Evolutionary conservation across 2,329 filamentous ascomycete genomes (phyloP).

Genomic region (Exophiala xenobiotica): DNA sequence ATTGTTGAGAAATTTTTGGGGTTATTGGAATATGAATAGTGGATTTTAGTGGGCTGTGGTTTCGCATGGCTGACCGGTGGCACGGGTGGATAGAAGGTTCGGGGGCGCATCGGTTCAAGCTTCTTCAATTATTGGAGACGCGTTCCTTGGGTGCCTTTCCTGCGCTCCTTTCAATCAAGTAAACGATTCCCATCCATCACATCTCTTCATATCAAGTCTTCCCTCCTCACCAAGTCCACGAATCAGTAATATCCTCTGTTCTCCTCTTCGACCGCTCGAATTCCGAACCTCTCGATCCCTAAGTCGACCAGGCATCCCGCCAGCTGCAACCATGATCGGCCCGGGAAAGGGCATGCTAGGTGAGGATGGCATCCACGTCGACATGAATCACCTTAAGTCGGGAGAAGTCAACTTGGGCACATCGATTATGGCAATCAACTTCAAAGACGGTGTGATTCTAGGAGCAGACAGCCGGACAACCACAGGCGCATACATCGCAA

Average conservation of each 20-base stretch:
- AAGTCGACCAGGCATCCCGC: not conserved
- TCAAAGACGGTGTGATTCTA: constrained; percentile 96
- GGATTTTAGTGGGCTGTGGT: too few species aligned
- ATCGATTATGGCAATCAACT: constrained; percentile 99
- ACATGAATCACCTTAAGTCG: constrained; percentile 98
- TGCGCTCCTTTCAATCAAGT: not conserved
- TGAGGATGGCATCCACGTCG: constrained; percentile 93
- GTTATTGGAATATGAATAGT: too few species aligned
- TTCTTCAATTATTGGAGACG: constrained; percentile 7
- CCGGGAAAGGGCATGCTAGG: constrained; percentile 46
- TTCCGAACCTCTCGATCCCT: too few species aligned
- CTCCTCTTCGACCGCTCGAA: too few species aligned
- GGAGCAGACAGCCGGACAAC: constrained; percentile 96
- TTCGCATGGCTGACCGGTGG: too few species aligned
- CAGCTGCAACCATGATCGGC: constrained; percentile 38
- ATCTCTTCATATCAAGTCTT: not conserved
- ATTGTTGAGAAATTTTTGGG: too few species aligned
- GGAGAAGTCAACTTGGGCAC: constrained; percentile 98
- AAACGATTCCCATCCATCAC: constrained; percentile 1
- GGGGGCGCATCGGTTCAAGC: too few species aligned
- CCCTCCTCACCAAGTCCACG: not conserved
- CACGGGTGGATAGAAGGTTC: constrained; percentile 4
- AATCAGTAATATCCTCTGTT: not conserved
- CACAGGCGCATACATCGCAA: constrained; percentile 96
- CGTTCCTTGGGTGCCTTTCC: constrained; percentile 19